These are phyloP conservation scores for Thinopyrum elongatum DNA, from an alignment of 176 grass and related monocot genomes.

Conservation along the genomic window DNA sequence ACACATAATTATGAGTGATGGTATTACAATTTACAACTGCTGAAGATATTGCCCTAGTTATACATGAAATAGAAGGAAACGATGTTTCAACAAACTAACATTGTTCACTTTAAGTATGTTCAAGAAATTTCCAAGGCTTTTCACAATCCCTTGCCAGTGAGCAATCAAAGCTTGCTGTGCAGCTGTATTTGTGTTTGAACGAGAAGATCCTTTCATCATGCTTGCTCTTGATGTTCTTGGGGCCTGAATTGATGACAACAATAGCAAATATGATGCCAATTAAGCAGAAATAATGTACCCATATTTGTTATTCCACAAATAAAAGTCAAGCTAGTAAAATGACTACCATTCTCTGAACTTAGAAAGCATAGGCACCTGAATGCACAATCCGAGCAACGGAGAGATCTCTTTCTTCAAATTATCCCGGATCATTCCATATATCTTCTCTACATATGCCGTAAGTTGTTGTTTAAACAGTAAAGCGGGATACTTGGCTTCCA, in stretches of 20 bases:
- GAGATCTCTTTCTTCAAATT: slow-evolving; percentile 99
- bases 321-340: slow-evolving; percentile 8
- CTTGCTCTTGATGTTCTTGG: slow-evolving; percentile 98
- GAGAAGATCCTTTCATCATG: slow-evolving; percentile 88
- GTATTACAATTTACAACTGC: not conserved
- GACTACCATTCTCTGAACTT: slow-evolving; percentile 6
- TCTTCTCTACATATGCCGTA: slow-evolving; percentile 97
- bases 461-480: slow-evolving; percentile 95
- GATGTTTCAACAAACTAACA: slow-evolving; percentile 54
- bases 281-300: slow-evolving; percentile 15
- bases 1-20: slow-evolving; percentile 6
- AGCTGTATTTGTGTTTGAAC: slow-evolving; percentile 71
- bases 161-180: slow-evolving; percentile 89
- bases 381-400: slow-evolving; percentile 89
- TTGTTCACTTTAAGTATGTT: slow-evolving; percentile 82
- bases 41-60: not conserved
- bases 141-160: slow-evolving; percentile 99
- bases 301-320: slow-evolving; percentile 22
- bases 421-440: slow-evolving; percentile 99
- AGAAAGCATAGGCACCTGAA: slow-evolving; percentile 70
- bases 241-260: slow-evolving; percentile 41
- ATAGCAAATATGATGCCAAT: slow-evolving; percentile 6
- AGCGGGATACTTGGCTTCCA: slow-evolving; percentile 97
- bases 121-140: slow-evolving; percentile 90
- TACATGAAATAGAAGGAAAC: slow-evolving; percentile 13